Conservation (phyloP, 768 basidiomycete species). For the Termitomyces sp. region DNA sequence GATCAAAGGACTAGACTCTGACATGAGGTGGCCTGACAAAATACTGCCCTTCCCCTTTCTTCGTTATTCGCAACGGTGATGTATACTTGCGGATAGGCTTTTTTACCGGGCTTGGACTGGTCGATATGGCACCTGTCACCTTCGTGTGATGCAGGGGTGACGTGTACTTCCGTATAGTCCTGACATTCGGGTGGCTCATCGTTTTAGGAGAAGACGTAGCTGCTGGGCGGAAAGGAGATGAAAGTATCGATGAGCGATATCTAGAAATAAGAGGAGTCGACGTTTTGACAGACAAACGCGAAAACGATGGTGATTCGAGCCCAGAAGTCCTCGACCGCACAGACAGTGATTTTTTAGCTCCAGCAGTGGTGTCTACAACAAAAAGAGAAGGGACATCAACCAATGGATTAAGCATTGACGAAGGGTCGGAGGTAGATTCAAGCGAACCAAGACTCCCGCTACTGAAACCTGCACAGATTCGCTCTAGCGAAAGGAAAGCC, state of each 20-base stretch:
- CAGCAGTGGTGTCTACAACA: background rate
- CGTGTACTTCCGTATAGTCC: background rate
- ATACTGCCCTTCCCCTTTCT: background rate
- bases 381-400: background rate
- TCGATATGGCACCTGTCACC: background rate
- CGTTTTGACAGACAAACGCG: constrained; percentile 2
- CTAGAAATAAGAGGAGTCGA: constrained; percentile 5
- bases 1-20: background rate
- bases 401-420: background rate
- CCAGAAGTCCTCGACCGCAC: background rate
- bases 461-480: constrained; percentile 24
- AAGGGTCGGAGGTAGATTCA: constrained; percentile 15
- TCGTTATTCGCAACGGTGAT: constrained; percentile 10
- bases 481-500: constrained; percentile 19
- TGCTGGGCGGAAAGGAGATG: constrained; percentile 1
- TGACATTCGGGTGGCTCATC: background rate
- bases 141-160: background rate
- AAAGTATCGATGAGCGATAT: background rate
- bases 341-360: background rate
- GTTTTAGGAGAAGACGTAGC: background rate
- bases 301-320: constrained; percentile 1
- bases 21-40: background rate
- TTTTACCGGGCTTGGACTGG: constrained; percentile 3
- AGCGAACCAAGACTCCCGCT: constrained; percentile 33
- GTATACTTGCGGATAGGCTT: constrained; percentile 2